phyloP scores from a whole-genome alignment of 768 basidiomycete genomes.

The Suillus luteus region DNA sequence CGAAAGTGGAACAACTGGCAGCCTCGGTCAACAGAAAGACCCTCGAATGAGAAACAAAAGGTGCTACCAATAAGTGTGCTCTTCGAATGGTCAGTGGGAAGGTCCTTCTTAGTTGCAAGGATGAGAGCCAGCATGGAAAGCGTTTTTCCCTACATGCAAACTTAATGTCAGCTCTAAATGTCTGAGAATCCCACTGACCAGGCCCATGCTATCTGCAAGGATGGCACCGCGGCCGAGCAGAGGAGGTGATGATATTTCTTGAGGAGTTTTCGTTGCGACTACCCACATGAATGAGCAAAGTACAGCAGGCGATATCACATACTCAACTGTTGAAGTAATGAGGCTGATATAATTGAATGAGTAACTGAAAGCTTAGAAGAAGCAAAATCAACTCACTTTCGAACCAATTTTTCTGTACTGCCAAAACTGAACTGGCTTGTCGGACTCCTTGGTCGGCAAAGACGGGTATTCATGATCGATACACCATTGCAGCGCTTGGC shows the following conservation, averaged over 20 bases:
- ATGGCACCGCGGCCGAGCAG: slow-evolving; percentile 81
- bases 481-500: slow-evolving; percentile 86
- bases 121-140: slow-evolving; percentile 84
- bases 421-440: slow-evolving; percentile 90
- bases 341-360: slow-evolving; percentile 32
- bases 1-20: slow-evolving; percentile 75
- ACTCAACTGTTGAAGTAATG: slow-evolving; percentile 71
- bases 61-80: slow-evolving; percentile 77
- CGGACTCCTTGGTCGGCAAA: slow-evolving; percentile 64
- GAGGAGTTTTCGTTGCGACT: slow-evolving; percentile 85
- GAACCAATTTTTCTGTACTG: slow-evolving; percentile 56
- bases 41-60: not conserved
- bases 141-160: slow-evolving; percentile 74
- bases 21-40: slow-evolving; percentile 11
- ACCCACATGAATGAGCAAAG: slow-evolving; percentile 11
- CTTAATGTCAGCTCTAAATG: slow-evolving; percentile 8
- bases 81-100: slow-evolving; percentile 55
- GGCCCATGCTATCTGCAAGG: slow-evolving; percentile 88
- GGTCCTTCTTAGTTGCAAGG: slow-evolving; percentile 72
- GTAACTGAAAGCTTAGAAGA: not conserved
- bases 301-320: slow-evolving; percentile 1
- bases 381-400: slow-evolving; percentile 46
- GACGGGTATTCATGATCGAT: slow-evolving; percentile 77
- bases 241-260: slow-evolving; percentile 52
- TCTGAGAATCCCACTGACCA: slow-evolving; percentile 35